A percentile compares a stretch with the other conserved stretches of the same genome.
phyloP scores from a whole-genome alignment of 208 protist genomes.

The Leishmania mexicana region DNA sequence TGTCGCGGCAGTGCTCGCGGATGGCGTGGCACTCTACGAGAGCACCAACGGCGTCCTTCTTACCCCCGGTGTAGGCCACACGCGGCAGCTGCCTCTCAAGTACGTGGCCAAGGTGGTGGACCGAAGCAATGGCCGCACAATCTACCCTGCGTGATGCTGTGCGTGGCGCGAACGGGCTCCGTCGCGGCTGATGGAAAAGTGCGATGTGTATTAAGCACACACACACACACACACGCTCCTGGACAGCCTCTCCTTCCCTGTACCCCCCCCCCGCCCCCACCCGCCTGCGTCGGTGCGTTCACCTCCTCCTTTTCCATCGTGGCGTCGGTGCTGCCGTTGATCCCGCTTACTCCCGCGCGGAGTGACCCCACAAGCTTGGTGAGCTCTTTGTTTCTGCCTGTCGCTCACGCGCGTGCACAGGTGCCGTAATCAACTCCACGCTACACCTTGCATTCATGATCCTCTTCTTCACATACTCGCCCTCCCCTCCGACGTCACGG shows the following conservation, averaged over 20 bases:
- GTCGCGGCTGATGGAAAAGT: background rate
- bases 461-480: background rate
- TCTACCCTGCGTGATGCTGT: conserved; percentile 24
- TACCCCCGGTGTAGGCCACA: conserved; percentile 69
- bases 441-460: no score
- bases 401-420: no score
- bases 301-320: background rate
- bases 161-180: background rate
- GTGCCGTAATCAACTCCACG: no score
- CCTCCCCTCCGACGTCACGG: background rate
- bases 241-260: background rate
- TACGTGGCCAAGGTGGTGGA: conserved; percentile 78
- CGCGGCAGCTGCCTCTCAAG: conserved; percentile 57
- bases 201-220: background rate
- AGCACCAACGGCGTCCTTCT: conserved; percentile 90
- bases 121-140: conserved; percentile 29
- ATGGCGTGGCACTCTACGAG: conserved; percentile 73
- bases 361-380: background rate
- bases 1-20: conserved; percentile 49
- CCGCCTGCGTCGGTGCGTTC: background rate
- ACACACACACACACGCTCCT: background rate
- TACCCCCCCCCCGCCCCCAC: no score
- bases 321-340: background rate
- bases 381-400: background rate
- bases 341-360: background rate